Percentiles rank a stretch among this genome's conserved stretches.
Evolutionary conservation across 2,329 filamentous ascomycete genomes (phyloP).

Genomic region (Fusarium temperatum): DNA sequence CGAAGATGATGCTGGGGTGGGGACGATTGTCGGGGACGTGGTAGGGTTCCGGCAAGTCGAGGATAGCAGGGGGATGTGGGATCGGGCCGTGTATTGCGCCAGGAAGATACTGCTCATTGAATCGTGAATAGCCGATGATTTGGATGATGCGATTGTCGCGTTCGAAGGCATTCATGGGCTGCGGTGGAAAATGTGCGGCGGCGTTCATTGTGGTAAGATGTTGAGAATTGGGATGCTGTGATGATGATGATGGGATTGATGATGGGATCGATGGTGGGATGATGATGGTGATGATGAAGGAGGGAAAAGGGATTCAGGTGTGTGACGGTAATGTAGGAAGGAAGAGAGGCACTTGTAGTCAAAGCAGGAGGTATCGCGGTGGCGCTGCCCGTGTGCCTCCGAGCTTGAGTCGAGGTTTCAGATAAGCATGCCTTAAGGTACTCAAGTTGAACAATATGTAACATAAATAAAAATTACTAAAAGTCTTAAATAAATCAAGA

Average conservation of each 20-base stretch:
- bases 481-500: not conserved
- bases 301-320: rapidly evolving
- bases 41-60: not conserved
- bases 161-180: not conserved
- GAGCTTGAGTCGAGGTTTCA: not conserved
- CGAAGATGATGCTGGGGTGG: too few species aligned
- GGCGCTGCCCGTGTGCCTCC: not conserved
- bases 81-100: not conserved
- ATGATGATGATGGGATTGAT: not conserved
- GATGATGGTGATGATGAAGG: too few species aligned
- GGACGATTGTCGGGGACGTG: rapidly evolving
- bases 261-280: not conserved
- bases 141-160: not conserved
- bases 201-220: not conserved
- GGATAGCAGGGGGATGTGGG: not conserved
- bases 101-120: not conserved
- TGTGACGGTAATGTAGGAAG: rapidly evolving
- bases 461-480: not conserved
- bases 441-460: not conserved
- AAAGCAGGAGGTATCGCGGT: not conserved
- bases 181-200: too few species aligned
- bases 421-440: not conserved
- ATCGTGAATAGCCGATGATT: not conserved
- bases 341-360: not conserved
- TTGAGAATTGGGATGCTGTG: not conserved